Base-by-base conservation (phyloP, 208 protist genomes). In the Strigomonas culicis region DNA sequence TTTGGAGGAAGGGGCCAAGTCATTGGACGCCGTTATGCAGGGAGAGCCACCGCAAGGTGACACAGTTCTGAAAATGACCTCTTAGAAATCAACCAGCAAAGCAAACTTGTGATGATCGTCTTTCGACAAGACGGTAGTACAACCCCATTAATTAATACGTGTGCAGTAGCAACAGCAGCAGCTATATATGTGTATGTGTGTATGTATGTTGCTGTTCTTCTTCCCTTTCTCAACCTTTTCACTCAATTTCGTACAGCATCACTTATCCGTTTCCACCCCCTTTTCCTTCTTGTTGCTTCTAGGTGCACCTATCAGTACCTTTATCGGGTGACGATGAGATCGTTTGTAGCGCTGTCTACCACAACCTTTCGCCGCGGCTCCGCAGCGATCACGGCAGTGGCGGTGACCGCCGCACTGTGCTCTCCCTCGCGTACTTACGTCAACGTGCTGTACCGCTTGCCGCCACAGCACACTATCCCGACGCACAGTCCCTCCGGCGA, bases 361-460 rank as follows among this genome's bases (percentile, higher is more conserved):
- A 10, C 49, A 30, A 24, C 21, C 21, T 24, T 53, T 19, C 49
- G 49, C 8, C 49, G 49, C 21, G 13, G 21, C 49, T 19, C 10
- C 21, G 21, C 49, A 19, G 21, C 11, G 21, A 19, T 30, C 13
- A 53, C 27, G n/a, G n/a, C n/a, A n/a, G n/a, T n/a, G n/a, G n/a
- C n/a, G 27, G 6, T 19, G 21, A 25, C 49, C 49, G 21, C 49
- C 21, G 49, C 27, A 30, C 27, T 58, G 6, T 58, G 30, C 25
- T 15, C 25, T 11, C 36, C 52, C 7, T 34, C 13, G 13, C 30
- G 52, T 39, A 58, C 30, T 39, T 95, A 90, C 74, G 78, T 79
- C 7, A 95, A 95, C 59, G 87, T 75, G 2, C 72, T 95, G 25
- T 91, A 79, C 28, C 84, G 89, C 27, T 28, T 88, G 11, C 89